phyloP scores from a whole-genome alignment of 805 yeast species.

The Clavispora vitiphila region DNA sequence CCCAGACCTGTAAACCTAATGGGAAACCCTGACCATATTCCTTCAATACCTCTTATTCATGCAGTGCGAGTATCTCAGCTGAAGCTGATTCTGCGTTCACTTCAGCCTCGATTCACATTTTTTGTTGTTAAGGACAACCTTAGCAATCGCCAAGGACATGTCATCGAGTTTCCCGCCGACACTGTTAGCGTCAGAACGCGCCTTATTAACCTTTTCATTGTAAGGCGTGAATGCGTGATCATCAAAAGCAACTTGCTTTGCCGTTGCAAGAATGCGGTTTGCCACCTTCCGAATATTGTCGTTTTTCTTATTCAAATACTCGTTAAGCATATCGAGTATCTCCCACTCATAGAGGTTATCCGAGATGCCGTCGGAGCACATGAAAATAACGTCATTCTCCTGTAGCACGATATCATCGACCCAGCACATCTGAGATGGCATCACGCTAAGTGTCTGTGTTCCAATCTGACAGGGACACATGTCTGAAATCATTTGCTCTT shows the following conservation, averaged over 20 bases:
- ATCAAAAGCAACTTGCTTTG: conserved; percentile 49
- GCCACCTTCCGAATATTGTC: conserved; percentile 36
- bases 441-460: conserved; percentile 37
- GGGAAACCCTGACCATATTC: not conserved
- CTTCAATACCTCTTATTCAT: not conserved
- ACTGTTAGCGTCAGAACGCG: conserved; percentile 28
- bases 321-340: conserved; percentile 34
- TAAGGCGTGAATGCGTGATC: conserved; percentile 51
- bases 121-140: conserved; percentile 24
- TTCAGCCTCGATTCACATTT: not conserved
- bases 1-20: not conserved
- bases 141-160: conserved; percentile 47
- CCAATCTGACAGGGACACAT: conserved; percentile 54
- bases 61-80: not conserved
- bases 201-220: conserved; percentile 44
- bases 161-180: conserved; percentile 55
- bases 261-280: conserved; percentile 34
- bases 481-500: conserved; percentile 41
- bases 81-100: not conserved
- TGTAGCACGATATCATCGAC: conserved; percentile 36
- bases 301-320: conserved; percentile 22
- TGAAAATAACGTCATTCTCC: conserved; percentile 38
- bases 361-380: conserved; percentile 52
- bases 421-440: conserved; percentile 48
- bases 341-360: conserved; percentile 50